A percentile compares a stretch with the other conserved stretches of the same genome.
phyloP scores from a whole-genome alignment of 768 basidiomycete species.

The Pleurotus salmoneostramineus region DNA sequence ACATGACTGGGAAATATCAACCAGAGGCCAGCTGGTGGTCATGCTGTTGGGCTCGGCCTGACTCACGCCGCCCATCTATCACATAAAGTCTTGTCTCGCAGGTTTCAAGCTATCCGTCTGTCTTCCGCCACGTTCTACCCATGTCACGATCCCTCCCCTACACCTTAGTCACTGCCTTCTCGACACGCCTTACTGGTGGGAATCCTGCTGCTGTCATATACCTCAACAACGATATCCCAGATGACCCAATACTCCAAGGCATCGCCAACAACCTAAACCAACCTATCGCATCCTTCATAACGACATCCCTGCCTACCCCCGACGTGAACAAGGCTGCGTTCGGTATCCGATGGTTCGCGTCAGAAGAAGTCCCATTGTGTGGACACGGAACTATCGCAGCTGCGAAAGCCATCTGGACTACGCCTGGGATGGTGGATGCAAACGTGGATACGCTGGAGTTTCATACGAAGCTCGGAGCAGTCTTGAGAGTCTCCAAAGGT shows the following conservation, averaged over 20 bases:
- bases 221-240: conserved; percentile 7
- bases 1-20: too few species aligned
- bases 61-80: too few species aligned
- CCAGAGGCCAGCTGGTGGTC: too few species aligned
- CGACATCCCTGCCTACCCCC: conserved; percentile 18
- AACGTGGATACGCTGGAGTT: conserved; percentile 29
- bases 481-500: conserved; percentile 24
- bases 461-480: conserved; percentile 19
- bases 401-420: conserved; percentile 33
- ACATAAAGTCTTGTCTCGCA: too few species aligned
- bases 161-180: conserved; percentile 23
- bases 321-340: conserved; percentile 24
- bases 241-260: conserved; percentile 23
- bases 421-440: conserved; percentile 19
- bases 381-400: conserved; percentile 44
- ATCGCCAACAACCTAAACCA: conserved; percentile 43
- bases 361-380: conserved; percentile 27
- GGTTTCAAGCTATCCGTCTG: too few species aligned
- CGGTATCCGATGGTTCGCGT: conserved; percentile 33
- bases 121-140: too few species aligned
- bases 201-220: conserved; percentile 5
- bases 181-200: neutral
- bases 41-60: too few species aligned
- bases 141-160: conserved; percentile 11
- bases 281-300: conserved; percentile 35